phyloP scores from a whole-genome alignment of 2,329 filamentous ascomycete genomes.

The Cercospora nicotianae region DNA sequence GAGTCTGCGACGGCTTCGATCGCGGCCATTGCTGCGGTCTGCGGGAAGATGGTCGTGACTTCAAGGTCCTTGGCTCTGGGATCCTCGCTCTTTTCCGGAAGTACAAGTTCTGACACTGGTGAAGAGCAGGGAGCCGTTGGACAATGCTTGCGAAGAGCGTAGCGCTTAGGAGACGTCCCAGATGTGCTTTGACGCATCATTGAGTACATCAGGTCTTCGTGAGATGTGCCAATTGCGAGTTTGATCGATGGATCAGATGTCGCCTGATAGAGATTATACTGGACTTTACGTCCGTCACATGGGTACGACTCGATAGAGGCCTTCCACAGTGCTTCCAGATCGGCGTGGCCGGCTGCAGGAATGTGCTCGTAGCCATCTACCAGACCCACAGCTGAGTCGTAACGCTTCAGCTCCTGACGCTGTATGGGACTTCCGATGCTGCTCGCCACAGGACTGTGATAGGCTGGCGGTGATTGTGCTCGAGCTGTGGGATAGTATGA shows the following conservation, averaged over 20 bases:
- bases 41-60: constrained; percentile 46
- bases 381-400: constrained; percentile 34
- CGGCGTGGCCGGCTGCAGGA: constrained; percentile 30
- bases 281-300: constrained; percentile 32
- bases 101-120: constrained; percentile 30
- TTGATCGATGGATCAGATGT: constrained; percentile 20
- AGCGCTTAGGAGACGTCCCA: constrained; percentile 22
- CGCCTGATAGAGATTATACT: constrained; percentile 32
- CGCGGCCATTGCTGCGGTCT: constrained; percentile 48
- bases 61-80: constrained; percentile 3
- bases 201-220: constrained; percentile 30
- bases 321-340: constrained; percentile 34
- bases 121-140: constrained; percentile 24
- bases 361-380: constrained; percentile 37
- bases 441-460: constrained; percentile 59
- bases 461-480: constrained; percentile 61
- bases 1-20: constrained; percentile 49
- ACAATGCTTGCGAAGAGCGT: constrained; percentile 31
- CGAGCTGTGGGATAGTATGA: constrained; percentile 65
- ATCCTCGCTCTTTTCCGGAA: constrained; percentile 20
- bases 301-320: constrained; percentile 30
- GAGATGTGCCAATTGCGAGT: constrained; percentile 30
- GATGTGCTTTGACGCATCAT: constrained; percentile 25
- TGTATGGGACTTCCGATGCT: constrained; percentile 48
- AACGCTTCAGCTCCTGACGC: constrained; percentile 23